phyloP scores from a whole-genome alignment of 225 moss, liverwort and hornwort species.

The Thuidium tamariscinum region DNA sequence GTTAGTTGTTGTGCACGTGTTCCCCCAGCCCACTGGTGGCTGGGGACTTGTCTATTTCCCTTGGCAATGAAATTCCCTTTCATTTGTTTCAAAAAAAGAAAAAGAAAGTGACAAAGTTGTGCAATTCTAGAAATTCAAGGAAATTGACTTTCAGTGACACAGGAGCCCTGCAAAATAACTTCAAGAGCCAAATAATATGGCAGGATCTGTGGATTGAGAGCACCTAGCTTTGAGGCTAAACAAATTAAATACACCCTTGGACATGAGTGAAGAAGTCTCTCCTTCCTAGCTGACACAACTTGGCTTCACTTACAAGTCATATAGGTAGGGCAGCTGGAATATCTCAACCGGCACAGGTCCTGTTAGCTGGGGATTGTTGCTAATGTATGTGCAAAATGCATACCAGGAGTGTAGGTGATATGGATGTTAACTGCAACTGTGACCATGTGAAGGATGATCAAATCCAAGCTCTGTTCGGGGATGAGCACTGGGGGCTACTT shows the following conservation, averaged over 20 bases:
- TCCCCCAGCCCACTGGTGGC: no score
- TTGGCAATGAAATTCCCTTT: no score
- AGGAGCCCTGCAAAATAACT: not conserved
- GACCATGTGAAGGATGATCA: no score
- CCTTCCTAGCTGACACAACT: not conserved
- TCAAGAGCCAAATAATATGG: not conserved
- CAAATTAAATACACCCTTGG: not conserved
- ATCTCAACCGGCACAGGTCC: not conserved
- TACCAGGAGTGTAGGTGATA: no score
- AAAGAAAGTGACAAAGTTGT: not conserved
- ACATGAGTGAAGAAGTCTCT: not conserved
- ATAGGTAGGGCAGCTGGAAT: not conserved
- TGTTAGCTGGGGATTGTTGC: accelerated
- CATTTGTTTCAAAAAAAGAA: no score
- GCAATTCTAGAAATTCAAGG: not conserved
- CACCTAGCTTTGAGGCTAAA: not conserved
- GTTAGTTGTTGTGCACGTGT: no score
- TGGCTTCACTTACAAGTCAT: accelerated
- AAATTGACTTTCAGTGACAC: not conserved
- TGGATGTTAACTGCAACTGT: no score
- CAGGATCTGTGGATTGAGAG: not conserved
- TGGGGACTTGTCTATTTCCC: no score
- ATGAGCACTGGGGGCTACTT: no score
- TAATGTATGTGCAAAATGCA: not conserved
- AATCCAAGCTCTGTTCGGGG: no score